Evolutionary conservation across 2,329 filamentous ascomycete genomes (phyloP).

Genomic region (Dothideomycetidae sp.): DNA sequence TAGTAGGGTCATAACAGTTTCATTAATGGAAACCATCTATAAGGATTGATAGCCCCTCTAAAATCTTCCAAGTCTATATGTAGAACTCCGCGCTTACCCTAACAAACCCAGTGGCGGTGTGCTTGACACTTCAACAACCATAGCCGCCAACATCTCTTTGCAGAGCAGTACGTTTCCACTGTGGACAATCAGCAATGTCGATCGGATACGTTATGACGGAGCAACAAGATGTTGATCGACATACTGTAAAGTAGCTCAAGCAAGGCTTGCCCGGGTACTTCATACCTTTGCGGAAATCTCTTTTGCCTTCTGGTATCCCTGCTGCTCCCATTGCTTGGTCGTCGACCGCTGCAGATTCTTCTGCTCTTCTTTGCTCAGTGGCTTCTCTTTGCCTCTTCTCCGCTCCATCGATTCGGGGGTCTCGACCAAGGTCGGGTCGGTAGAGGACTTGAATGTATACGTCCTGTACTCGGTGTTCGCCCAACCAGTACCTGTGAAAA

Average conservation of each 20-base stretch:
- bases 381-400: slow-evolving; percentile 18
- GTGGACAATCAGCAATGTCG: not conserved
- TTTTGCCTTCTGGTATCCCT: slow-evolving; percentile 10
- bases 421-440: slow-evolving; percentile 22
- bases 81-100: too few species aligned
- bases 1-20: too few species aligned
- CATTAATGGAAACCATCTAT: too few species aligned
- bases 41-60: too few species aligned
- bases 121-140: slow-evolving; percentile 13
- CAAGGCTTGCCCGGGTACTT: slow-evolving; percentile 5
- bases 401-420: slow-evolving; percentile 19
- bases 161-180: not conserved
- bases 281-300: slow-evolving; percentile 14
- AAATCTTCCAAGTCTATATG: too few species aligned
- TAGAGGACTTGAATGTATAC: slow-evolving; percentile 44
- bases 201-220: not conserved
- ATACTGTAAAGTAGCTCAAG: slow-evolving; percentile 3
- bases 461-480: slow-evolving; percentile 57
- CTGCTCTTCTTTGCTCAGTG: slow-evolving; percentile 21
- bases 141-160: slow-evolving; percentile 8
- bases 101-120: too few species aligned
- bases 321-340: slow-evolving; percentile 12
- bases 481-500: slow-evolving; percentile 52
- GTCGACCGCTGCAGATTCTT: slow-evolving; percentile 19
- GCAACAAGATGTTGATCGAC: slow-evolving; percentile 1